Base-by-base conservation (phyloP, 2,329 filamentous ascomycete species). In the Cytospora schulzeri region DNA sequence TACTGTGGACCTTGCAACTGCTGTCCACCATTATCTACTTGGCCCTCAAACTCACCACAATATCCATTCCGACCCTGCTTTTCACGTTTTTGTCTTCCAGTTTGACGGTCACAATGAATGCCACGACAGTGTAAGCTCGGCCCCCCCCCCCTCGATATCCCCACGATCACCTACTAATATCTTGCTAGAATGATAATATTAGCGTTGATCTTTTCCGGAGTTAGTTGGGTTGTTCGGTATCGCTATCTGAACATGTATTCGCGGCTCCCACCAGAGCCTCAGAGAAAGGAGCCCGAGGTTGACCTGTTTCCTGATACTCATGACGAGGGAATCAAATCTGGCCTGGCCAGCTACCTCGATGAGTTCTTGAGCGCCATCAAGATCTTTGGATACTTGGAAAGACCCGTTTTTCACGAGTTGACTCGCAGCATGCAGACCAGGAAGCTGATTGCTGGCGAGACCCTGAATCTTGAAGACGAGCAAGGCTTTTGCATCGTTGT, bases 301-400 rank as follows among this genome's bases (percentile, higher is more conserved):
- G 96, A 98, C 72, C 83, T 99, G 15, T 98, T 98, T 73, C 93
- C 95, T 4, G 94, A 98, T 72, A 89, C 91, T 4, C 92, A 96
- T 72, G 94, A 97, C 70, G 91, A 91, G 57, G 93, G 93, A 68
- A 88, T 88, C 33, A 99, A 99, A 76, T 89, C 93, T 0, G 95
- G 94, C 0, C 81, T 99, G 53, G 88, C 92, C n/a, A 99, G 93
- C 74, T 99, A 99, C 71, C 83, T 99, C 29, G 95, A 99, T 77
- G 96, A 99, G 76, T 99, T 99, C 71, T 81, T 99, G 26, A 98
- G 93, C 74, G 95, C 96, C 33, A 99, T 99, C 80, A 99, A 98
- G 77, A 95, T 99, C 64, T 99, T 99, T 78, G 95, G 95, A 11
- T 99, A 98, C 73, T 81, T 99, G 52, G 95, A 99, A 75, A 88